Evolutionary conservation across 1,284 basidiomycete species (phyloP).

Genomic region (Phylloporus gajari): DNA sequence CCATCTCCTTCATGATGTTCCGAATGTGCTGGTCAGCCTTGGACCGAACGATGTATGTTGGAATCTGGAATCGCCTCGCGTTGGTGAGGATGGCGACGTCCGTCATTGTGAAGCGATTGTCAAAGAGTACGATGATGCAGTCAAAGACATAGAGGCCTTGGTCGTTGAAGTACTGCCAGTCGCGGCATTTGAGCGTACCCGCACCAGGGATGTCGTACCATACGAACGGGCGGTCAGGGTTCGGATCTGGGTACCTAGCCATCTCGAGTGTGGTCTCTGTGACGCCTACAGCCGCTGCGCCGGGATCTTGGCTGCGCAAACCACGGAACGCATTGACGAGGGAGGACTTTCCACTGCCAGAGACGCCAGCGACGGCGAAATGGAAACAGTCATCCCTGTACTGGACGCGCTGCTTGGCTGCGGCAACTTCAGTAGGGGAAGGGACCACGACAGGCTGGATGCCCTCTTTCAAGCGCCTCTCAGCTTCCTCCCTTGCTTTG

Average conservation of each 20-base stretch:
- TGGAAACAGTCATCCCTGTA: slow-evolving; percentile 30
- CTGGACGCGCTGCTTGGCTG: slow-evolving; percentile 14
- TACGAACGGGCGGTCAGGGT: slow-evolving; percentile 19
- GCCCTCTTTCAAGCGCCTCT: slow-evolving; percentile 27
- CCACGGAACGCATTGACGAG: slow-evolving; percentile 34
- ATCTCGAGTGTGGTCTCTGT: slow-evolving; percentile 27
- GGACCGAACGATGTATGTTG: slow-evolving; percentile 35
- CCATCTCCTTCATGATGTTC: slow-evolving; percentile 32
- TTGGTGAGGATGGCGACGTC: slow-evolving; percentile 35
- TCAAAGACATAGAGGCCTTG: slow-evolving; percentile 37
- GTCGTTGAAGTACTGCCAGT: slow-evolving; percentile 39
- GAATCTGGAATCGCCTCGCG: slow-evolving; percentile 28
- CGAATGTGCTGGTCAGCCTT: slow-evolving; percentile 35
- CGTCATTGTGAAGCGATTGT: slow-evolving; percentile 35
- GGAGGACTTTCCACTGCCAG: slow-evolving; percentile 32
- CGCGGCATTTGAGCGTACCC: slow-evolving; percentile 21
- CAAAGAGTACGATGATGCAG: slow-evolving; percentile 33
- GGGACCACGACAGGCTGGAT: slow-evolving; percentile 29
- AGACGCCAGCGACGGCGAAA: slow-evolving; percentile 25
- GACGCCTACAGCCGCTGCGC: slow-evolving; percentile 29
- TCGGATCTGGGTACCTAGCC: slow-evolving; percentile 27
- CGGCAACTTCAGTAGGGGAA: slow-evolving; percentile 17
- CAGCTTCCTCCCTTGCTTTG: slow-evolving; percentile 23
- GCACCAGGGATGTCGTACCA: slow-evolving; percentile 36
- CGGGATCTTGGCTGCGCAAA: slow-evolving; percentile 13